phyloP scores from a whole-genome alignment of 306 rosid genomes.

The Dalbergia oliveri region DNA sequence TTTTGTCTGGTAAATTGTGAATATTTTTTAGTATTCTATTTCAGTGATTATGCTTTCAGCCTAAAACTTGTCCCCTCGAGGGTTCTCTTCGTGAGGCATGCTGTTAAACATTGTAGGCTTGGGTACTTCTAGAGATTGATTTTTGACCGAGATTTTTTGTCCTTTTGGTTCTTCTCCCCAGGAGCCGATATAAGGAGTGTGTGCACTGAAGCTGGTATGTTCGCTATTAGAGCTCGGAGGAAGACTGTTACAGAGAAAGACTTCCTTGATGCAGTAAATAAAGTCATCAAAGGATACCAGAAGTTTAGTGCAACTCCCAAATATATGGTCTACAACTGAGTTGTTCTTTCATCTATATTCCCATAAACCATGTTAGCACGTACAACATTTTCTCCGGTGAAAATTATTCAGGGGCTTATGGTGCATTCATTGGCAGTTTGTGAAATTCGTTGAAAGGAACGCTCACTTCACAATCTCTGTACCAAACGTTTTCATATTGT shows the following conservation, averaged over 20 bases:
- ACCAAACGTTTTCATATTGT: constrained; percentile 10
- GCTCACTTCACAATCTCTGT: neutral
- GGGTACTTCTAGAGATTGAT: constrained; percentile 12
- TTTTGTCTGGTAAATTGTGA: neutral
- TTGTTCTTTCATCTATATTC: neutral
- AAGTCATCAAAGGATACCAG: constrained; percentile 91
- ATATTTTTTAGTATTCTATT: neutral
- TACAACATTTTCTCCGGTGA: neutral
- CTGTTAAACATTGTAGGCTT: neutral
- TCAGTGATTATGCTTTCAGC: neutral
- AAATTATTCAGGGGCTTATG: neutral
- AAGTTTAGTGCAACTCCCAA: constrained; percentile 95
- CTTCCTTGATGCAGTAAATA: constrained; percentile 90
- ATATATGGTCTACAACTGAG: constrained; percentile 90
- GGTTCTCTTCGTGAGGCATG: neutral
- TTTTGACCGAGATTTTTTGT: constrained; percentile 34
- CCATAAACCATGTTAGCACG: neutral
- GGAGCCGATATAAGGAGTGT: constrained; percentile 95
- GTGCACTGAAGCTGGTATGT: constrained; percentile 95
- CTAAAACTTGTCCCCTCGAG: neutral
- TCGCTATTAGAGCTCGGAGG: constrained; percentile 87
- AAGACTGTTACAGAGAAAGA: constrained; percentile 92
- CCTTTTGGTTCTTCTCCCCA: constrained; percentile 22
- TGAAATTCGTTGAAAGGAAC: constrained; percentile 19
- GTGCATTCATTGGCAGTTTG: constrained; percentile 12